phyloP scores from a whole-genome alignment of 331 rosid genomes.

The Spiraea crenata region DNA sequence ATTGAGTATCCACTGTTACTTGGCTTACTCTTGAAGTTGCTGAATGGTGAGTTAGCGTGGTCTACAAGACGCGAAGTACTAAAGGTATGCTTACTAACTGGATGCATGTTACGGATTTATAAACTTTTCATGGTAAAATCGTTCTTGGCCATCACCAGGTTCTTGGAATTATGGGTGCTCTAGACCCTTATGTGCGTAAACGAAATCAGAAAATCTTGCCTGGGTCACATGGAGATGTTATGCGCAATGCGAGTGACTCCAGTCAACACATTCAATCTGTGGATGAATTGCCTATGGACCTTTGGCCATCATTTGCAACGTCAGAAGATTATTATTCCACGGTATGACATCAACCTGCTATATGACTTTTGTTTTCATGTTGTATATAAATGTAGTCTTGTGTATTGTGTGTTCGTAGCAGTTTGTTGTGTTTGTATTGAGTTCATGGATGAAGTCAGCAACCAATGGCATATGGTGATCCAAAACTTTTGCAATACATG shows the following conservation, averaged over 20 bases:
- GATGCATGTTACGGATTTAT: not conserved
- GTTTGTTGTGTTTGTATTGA: not conserved
- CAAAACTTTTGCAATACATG: not conserved
- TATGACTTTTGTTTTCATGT: slow-evolving; percentile 7
- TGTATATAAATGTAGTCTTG: not conserved
- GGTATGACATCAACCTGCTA: slow-evolving; percentile 41
- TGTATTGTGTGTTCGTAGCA: not conserved
- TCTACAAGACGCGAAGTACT: slow-evolving; percentile 96
- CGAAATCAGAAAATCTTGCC: slow-evolving; percentile 72
- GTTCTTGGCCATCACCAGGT: slow-evolving; percentile 52
- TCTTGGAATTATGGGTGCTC: slow-evolving; percentile 98
- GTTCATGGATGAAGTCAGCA: not conserved
- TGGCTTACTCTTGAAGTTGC: slow-evolving; percentile 82
- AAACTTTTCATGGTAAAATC: slow-evolving; percentile 15
- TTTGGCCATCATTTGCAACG: slow-evolving; percentile 93
- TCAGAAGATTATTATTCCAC: slow-evolving; percentile 95
- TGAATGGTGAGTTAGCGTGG: slow-evolving; percentile 94
- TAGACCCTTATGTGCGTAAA: slow-evolving; percentile 93
- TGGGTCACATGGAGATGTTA: slow-evolving; percentile 83
- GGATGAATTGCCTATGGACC: slow-evolving; percentile 82
- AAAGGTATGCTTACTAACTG: slow-evolving; percentile 53
- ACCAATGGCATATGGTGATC: not conserved
- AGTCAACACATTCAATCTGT: slow-evolving; percentile 86
- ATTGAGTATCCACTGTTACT: slow-evolving; percentile 85
- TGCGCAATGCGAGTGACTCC: slow-evolving; percentile 79